phyloP scores from a whole-genome alignment of 306 rosid genomes.

The Cucumis cinereus region DNA sequence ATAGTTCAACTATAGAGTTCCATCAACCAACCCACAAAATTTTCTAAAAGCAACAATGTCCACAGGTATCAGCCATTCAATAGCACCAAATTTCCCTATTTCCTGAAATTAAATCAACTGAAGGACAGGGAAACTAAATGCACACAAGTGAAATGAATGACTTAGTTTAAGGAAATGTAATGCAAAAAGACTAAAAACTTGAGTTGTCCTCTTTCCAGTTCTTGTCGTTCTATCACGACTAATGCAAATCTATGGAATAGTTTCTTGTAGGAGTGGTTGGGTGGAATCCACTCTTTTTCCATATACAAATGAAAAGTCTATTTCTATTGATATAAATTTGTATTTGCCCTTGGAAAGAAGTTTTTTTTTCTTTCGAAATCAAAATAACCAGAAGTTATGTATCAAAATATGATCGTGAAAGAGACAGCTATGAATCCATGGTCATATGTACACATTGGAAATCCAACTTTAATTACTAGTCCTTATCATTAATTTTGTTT shows the following conservation, averaged over 20 bases:
- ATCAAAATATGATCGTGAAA: neutral
- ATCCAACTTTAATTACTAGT: neutral
- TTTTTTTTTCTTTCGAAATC: neutral
- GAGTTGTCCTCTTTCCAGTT: neutral
- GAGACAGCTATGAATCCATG: neutral
- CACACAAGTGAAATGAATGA: neutral
- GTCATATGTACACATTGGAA: neutral
- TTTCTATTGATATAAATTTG: neutral
- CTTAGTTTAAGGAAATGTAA: neutral
- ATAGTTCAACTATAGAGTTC: neutral
- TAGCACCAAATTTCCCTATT: neutral
- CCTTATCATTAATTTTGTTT: neutral
- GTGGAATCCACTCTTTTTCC: neutral
- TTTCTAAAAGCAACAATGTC: neutral
- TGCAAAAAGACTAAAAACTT: neutral
- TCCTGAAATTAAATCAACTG: neutral
- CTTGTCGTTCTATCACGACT: neutral
- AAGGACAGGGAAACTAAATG: neutral
- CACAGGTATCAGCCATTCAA: neutral
- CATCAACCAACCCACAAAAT: neutral
- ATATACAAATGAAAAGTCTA: neutral
- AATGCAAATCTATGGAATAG: neutral
- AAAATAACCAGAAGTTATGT: neutral
- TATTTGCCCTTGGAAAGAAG: neutral
- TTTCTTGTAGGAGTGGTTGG: neutral